Evolutionary conservation across 2,329 filamentous ascomycete genomes (phyloP).

Genomic region (Tolypocladium sp.): DNA sequence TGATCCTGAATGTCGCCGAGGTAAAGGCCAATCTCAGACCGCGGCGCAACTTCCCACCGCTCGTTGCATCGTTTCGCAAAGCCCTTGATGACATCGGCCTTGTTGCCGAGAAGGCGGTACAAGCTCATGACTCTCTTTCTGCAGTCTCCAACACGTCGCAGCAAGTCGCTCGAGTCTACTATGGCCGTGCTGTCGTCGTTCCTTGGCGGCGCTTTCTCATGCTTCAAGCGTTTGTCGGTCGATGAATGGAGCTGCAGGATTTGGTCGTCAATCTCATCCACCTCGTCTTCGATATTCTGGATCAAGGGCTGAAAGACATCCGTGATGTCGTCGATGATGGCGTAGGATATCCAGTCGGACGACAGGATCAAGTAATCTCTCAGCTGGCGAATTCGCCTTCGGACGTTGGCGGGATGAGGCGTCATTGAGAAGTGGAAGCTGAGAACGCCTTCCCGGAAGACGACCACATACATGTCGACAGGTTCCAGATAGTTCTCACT

Average conservation of each 20-base stretch:
- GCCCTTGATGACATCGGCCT: slow-evolving; percentile 97
- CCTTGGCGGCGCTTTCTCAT: slow-evolving; percentile 35
- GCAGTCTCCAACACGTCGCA: slow-evolving; percentile 85
- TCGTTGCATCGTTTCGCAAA: slow-evolving; percentile 98
- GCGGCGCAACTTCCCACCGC: slow-evolving; percentile 90
- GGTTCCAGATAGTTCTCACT: slow-evolving; percentile 89
- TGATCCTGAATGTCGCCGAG: slow-evolving; percentile 98
- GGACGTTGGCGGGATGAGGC: slow-evolving; percentile 92
- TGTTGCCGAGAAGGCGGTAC: slow-evolving; percentile 87
- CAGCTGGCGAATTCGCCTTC: slow-evolving; percentile 83
- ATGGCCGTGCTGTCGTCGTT: slow-evolving; percentile 33
- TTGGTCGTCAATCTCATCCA: slow-evolving; percentile 90
- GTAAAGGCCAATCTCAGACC: slow-evolving; percentile 95
- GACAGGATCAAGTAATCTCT: slow-evolving; percentile 89
- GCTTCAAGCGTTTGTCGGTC: slow-evolving; percentile 30
- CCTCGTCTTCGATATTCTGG: slow-evolving; percentile 87
- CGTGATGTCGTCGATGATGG: slow-evolving; percentile 95
- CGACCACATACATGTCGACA: slow-evolving; percentile 94
- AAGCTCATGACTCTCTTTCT: slow-evolving; percentile 96
- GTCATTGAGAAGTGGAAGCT: slow-evolving; percentile 97
- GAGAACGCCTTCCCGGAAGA: slow-evolving; percentile 90
- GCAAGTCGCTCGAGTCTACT: slow-evolving; percentile 62
- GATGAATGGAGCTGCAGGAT: slow-evolving; percentile 74
- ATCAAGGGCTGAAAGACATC: slow-evolving; percentile 93
- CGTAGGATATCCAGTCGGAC: slow-evolving; percentile 97